Evolutionary conservation across 169 alveolate genomes (phyloP).

Genomic region (Babesia divergens): DNA sequence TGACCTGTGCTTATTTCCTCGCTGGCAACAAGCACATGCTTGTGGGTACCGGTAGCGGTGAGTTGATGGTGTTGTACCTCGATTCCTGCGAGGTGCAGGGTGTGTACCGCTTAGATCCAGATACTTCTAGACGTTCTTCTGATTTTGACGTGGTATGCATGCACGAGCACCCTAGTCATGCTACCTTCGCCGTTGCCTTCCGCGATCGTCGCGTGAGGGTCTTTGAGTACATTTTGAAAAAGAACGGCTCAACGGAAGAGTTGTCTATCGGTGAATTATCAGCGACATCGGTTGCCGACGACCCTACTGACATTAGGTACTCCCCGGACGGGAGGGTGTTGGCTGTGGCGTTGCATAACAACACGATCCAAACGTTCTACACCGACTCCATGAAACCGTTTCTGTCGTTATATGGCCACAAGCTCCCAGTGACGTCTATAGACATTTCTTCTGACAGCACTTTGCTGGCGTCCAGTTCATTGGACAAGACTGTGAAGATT

Average conservation of each 20-base stretch:
- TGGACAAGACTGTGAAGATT: slow-evolving; percentile 80
- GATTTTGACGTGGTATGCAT: slow-evolving; percentile 1
- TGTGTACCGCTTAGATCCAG: slow-evolving; percentile 4
- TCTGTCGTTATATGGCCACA: slow-evolving; percentile 85
- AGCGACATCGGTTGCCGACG: slow-evolving; percentile 33
- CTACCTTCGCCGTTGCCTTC: slow-evolving; percentile 21
- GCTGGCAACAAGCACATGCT: slow-evolving; percentile 30
- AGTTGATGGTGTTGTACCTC: slow-evolving; percentile 19
- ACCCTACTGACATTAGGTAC: slow-evolving; percentile 61
- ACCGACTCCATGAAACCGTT: slow-evolving; percentile 78
- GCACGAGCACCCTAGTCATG: slow-evolving; percentile 27
- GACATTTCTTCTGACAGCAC: slow-evolving; percentile 78
- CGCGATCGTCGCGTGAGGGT: slow-evolving; percentile 10
- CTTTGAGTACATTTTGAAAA: not conserved
- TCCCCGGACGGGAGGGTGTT: slow-evolving; percentile 73
- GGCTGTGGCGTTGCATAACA: slow-evolving; percentile 78
- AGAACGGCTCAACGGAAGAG: not conserved
- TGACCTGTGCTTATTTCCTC: slow-evolving; percentile 30
- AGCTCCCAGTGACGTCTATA: slow-evolving; percentile 80
- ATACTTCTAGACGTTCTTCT: not conserved
- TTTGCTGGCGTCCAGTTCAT: slow-evolving; percentile 78
- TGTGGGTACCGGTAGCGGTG: slow-evolving; percentile 31
- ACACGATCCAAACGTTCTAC: slow-evolving; percentile 74
- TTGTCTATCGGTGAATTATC: slow-evolving; percentile 35
- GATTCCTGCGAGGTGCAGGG: slow-evolving; percentile 30